A percentile compares a stretch with the other conserved stretches of the same genome.
Evolutionary conservation across 75 land plant species (phyloP).

Genomic region (Cupressus sempervirens): DNA sequence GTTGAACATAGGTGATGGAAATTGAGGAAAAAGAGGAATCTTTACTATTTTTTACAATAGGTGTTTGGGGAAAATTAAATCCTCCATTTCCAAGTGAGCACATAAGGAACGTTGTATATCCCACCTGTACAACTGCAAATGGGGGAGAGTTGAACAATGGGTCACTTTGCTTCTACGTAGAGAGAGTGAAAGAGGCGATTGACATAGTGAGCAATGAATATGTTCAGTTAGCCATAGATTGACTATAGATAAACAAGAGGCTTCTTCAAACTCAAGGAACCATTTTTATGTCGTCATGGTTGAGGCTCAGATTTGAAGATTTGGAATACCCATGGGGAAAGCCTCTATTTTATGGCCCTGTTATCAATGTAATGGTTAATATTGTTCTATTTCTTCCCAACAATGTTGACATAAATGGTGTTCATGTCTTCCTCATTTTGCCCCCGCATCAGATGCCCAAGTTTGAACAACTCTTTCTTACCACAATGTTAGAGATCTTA

Average conservation of each 20-base stretch:
- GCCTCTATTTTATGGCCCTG: slow-evolving; percentile 11
- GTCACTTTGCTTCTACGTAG: slow-evolving; percentile 21
- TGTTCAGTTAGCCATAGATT: slow-evolving; percentile 32
- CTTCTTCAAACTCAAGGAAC: too few relatives aligned
- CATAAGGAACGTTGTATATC: slow-evolving; percentile 39
- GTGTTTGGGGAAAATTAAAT: slow-evolving; percentile 21
- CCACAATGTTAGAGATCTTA: too few relatives aligned
- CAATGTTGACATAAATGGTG: background rate
- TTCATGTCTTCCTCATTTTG: background rate
- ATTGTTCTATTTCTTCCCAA: background rate
- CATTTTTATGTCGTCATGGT: slow-evolving; percentile 2
- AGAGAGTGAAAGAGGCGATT: slow-evolving; percentile 15
- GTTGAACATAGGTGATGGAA: background rate
- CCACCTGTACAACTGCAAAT: slow-evolving; percentile 18
- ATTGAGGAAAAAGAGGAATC: slow-evolving; percentile 8
- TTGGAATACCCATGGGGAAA: slow-evolving; percentile 11
- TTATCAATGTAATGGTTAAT: background rate
- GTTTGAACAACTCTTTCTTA: too few relatives aligned
- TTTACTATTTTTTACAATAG: slow-evolving; percentile 26
- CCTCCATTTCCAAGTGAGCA: slow-evolving; percentile 27
- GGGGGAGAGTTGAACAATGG: slow-evolving; percentile 16
- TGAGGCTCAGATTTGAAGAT: slow-evolving; percentile 1
- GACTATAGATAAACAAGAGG: slow-evolving; percentile 15
- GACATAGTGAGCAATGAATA: slow-evolving; percentile 25
- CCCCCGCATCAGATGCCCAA: too few relatives aligned